Evolutionary conservation across 2,329 filamentous ascomycete genomes (phyloP).

Genomic region (Mycosphaerella sp.): DNA sequence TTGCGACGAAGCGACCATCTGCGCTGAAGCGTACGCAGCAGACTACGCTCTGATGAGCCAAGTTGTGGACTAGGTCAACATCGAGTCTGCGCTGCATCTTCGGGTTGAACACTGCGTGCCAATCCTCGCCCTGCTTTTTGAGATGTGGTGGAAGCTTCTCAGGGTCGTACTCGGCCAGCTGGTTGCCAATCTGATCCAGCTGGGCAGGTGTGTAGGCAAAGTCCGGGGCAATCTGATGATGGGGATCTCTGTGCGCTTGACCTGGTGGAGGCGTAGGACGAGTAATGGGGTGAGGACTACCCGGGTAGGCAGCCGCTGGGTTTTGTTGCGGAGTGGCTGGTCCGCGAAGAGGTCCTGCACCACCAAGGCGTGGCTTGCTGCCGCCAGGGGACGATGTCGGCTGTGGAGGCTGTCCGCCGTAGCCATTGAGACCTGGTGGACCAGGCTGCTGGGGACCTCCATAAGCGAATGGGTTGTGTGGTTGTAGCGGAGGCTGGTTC

Average conservation of each 20-base stretch:
- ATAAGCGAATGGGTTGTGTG: slow-evolving; percentile 64
- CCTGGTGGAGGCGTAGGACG: slow-evolving; percentile 64
- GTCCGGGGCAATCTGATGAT: slow-evolving; percentile 26
- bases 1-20: slow-evolving; percentile 92
- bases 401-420: slow-evolving; percentile 77
- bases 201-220: slow-evolving; percentile 33
- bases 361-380: slow-evolving; percentile 51
- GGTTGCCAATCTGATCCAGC: slow-evolving; percentile 53
- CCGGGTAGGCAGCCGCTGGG: slow-evolving; percentile 77
- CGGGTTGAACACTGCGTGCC: slow-evolving; percentile 94
- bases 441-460: slow-evolving; percentile 52
- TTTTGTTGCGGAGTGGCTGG: slow-evolving; percentile 90
- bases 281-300: slow-evolving; percentile 73
- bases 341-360: slow-evolving; percentile 36
- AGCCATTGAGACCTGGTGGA: slow-evolving; percentile 57
- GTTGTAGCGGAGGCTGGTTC: slow-evolving; percentile 51
- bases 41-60: slow-evolving; percentile 91
- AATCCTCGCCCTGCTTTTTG: slow-evolving; percentile 85
- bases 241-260: slow-evolving; percentile 20
- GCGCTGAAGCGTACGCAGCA: slow-evolving; percentile 97
- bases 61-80: slow-evolving; percentile 87
- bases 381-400: slow-evolving; percentile 83
- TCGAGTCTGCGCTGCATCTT: slow-evolving; percentile 82
- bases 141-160: slow-evolving; percentile 77
- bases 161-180: slow-evolving; percentile 77